These are phyloP conservation scores for Crithidia fasciculata DNA, from an alignment of 208 protist genomes.

Conservation along the genomic window DNA sequence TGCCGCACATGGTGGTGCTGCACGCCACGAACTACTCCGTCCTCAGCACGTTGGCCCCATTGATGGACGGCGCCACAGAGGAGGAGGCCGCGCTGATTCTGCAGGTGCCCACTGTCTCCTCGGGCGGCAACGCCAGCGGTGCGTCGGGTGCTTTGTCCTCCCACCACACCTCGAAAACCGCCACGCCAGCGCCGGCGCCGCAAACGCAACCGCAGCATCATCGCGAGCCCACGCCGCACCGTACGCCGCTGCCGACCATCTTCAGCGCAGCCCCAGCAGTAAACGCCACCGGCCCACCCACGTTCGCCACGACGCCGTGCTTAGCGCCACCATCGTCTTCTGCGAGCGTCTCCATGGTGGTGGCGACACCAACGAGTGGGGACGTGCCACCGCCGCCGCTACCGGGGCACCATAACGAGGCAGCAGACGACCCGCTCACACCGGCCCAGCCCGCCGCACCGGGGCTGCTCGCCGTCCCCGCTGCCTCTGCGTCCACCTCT, in stretches of 20 bases:
- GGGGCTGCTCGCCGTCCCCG: not conserved
- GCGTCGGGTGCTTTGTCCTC: not conserved
- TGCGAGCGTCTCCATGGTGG: conserved; percentile 2
- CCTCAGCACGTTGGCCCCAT: conserved; percentile 67
- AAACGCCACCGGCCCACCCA: not conserved
- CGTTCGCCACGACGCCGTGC: not conserved
- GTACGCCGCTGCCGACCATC: conserved; percentile 3
- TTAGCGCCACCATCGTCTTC: conserved; percentile 2
- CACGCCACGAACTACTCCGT: conserved; percentile 84
- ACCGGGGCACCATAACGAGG: not conserved
- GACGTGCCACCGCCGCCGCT: not conserved
- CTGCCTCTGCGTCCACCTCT: not conserved
- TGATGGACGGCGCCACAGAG: conserved; percentile 45
- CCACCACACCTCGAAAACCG: not conserved
- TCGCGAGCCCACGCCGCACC: not conserved
- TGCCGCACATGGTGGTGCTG: conserved; percentile 85
- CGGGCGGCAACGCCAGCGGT: not conserved
- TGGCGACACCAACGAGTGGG: not conserved
- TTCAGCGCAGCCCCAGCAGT: not conserved
- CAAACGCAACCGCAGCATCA: conserved; percentile 3
- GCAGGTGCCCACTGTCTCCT: not conserved
- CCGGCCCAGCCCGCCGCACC: not conserved
- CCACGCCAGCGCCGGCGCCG: not conserved
- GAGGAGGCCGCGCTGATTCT: conserved; percentile 11
- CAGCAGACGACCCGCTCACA: conserved; percentile 1